Conservation (phyloP, 345 rosid species). For the Euphorbia pulcherrima region DNA sequence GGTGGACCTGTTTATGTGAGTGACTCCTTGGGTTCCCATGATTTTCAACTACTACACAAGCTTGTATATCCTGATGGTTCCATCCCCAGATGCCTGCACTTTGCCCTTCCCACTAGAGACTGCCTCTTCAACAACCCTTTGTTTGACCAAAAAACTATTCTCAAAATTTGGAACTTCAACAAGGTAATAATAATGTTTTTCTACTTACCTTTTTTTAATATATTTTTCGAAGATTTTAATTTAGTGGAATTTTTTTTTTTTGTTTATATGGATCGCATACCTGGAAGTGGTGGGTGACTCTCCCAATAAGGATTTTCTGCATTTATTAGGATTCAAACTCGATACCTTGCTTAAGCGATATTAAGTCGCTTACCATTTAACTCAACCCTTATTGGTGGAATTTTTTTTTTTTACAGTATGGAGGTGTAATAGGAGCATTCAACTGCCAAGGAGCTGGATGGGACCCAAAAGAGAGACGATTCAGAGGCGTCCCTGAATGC, state of each 20-base stretch:
- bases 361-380: too few species aligned
- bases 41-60: constrained; percentile 66
- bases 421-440: constrained; percentile 86
- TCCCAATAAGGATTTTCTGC: too few species aligned
- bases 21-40: constrained; percentile 65
- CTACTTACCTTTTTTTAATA: too few species aligned
- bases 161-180: constrained; percentile 88
- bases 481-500: constrained; percentile 60
- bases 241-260: too few species aligned
- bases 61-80: constrained; percentile 75
- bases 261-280: too few species aligned
- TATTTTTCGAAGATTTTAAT: too few species aligned
- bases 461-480: constrained; percentile 52
- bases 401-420: constrained; percentile 51
- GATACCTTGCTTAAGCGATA: too few species aligned
- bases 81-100: constrained; percentile 69
- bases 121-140: constrained; percentile 81
- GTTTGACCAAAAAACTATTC: constrained; percentile 61
- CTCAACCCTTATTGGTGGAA: too few species aligned
- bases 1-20: constrained; percentile 88
- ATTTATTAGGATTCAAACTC: too few species aligned
- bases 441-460: constrained; percentile 97
- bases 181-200: too few species aligned
- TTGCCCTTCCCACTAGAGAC: constrained; percentile 79
- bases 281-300: too few species aligned